These are phyloP conservation scores for Gyromitra esculenta DNA, from an alignment of 2,329 filamentous ascomycete species.

Conservation along the genomic window DNA sequence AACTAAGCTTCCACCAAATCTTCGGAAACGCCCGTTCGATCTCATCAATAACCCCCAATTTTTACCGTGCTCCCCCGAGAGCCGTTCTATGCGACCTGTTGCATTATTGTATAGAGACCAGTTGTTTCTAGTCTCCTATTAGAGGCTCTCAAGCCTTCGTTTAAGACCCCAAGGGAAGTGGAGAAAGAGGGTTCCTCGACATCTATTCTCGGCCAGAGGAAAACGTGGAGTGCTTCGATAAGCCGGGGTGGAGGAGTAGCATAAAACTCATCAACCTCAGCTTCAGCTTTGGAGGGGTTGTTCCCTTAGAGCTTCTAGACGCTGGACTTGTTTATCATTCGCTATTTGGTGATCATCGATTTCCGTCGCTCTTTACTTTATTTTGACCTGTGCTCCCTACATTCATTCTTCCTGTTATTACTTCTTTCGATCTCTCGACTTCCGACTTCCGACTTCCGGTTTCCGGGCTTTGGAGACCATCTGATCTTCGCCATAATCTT, in stretches of 20 bases:
- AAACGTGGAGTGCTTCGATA: constrained; percentile 27
- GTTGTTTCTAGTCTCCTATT: constrained; percentile 15
- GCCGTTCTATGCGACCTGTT: background rate
- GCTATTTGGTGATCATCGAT: constrained; percentile 4
- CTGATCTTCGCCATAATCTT: background rate
- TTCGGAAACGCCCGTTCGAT: constrained; percentile 16
- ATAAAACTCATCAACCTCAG: constrained; percentile 8
- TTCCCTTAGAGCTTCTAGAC: background rate
- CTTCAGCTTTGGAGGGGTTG: background rate
- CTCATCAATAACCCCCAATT: constrained; percentile 4
- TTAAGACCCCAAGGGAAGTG: background rate
- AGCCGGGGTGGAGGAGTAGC: background rate
- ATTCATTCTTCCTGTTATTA: constrained; percentile 6
- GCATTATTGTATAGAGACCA: constrained; percentile 17
- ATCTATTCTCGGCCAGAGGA: constrained; percentile 10
- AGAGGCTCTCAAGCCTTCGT: constrained; percentile 1
- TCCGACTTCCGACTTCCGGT: background rate
- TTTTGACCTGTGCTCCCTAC: background rate
- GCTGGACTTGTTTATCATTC: background rate
- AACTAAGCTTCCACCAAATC: constrained; percentile 16
- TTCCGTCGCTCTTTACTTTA: constrained; percentile 17
- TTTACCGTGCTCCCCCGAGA: constrained; percentile 3
- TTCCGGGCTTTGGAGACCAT: background rate
- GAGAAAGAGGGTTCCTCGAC: constrained; percentile 18
- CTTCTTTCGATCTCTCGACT: background rate